phyloP scores from a whole-genome alignment of 768 basidiomycete genomes.

The Mycena galericulata region DNA sequence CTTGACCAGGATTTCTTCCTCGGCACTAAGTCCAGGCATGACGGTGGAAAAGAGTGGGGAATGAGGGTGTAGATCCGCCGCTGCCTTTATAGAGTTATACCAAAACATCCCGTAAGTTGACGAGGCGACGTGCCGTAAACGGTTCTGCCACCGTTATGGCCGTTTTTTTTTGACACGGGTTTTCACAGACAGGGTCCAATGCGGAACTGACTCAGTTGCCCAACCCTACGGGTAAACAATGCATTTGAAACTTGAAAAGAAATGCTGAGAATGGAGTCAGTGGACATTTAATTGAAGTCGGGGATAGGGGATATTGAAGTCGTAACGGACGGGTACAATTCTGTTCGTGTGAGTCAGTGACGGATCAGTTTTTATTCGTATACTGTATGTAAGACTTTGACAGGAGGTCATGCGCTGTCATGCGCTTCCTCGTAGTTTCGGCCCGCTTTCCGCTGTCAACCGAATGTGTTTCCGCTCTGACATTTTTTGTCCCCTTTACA shows the following conservation, averaged over 20 bases:
- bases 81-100: background rate
- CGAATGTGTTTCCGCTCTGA: no score
- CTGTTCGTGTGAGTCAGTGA: background rate
- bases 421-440: no score
- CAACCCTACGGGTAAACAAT: conserved; percentile 8
- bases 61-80: no score
- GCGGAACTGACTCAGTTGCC: background rate
- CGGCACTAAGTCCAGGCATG: background rate
- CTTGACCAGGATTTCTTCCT: conserved; percentile 10
- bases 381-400: background rate
- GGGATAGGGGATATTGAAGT: background rate
- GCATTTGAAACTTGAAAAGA: background rate
- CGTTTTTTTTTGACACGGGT: no score
- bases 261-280: background rate
- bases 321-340: background rate
- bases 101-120: conserved; percentile 16
- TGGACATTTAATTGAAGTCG: background rate
- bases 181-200: background rate
- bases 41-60: background rate
- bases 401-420: no score
- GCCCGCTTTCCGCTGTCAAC: no score
- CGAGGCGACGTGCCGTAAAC: conserved; percentile 8
- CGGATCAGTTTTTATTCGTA: background rate
- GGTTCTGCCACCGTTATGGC: background rate
- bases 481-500: no score